A percentile compares a stretch with the other conserved stretches of the same genome.
These are phyloP conservation scores for Cytospora leucostoma DNA, from an alignment of 2,329 filamentous ascomycete genomes.

Conservation along the genomic window DNA sequence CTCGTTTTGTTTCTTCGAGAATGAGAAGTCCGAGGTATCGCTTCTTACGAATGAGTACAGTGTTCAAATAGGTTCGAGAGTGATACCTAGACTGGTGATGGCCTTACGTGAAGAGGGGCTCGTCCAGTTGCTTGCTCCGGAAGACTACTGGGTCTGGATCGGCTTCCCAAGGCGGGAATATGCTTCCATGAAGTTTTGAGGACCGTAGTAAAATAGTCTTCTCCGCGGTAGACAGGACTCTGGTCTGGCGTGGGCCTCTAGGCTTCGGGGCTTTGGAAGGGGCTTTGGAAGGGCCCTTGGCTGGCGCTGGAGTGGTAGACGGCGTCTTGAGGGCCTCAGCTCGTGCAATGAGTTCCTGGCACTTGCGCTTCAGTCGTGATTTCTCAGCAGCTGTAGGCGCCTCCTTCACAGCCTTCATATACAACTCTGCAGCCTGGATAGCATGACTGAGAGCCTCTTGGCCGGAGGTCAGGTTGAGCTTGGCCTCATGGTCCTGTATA, in stretches of 20 bases:
- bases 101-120: constrained; percentile 62
- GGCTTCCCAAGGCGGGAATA: constrained; percentile 82
- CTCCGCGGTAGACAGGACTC: constrained; percentile 68
- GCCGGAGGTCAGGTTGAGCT: constrained; percentile 51
- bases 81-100: constrained; percentile 14
- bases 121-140: constrained; percentile 47
- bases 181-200: constrained; percentile 77
- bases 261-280: constrained; percentile 30
- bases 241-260: constrained; percentile 47
- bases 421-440: constrained; percentile 76
- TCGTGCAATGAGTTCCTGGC: constrained; percentile 66
- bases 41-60: constrained; percentile 45
- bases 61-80: not conserved
- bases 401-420: constrained; percentile 73
- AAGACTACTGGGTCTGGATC: constrained; percentile 66
- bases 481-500: constrained; percentile 54
- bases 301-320: constrained; percentile 28
- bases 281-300: no score
- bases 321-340: constrained; percentile 74
- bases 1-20: constrained; percentile 72
- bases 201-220: constrained; percentile 75
- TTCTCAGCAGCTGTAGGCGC: constrained; percentile 64
- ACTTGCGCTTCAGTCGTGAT: constrained; percentile 66
- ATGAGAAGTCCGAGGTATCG: constrained; percentile 67
- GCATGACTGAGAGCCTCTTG: constrained; percentile 72